Evolutionary conservation across 2,329 filamentous ascomycete species (phyloP), one percentile per base, ranked within the genome.

Genomic region (Triangularia setosa): DNA sequence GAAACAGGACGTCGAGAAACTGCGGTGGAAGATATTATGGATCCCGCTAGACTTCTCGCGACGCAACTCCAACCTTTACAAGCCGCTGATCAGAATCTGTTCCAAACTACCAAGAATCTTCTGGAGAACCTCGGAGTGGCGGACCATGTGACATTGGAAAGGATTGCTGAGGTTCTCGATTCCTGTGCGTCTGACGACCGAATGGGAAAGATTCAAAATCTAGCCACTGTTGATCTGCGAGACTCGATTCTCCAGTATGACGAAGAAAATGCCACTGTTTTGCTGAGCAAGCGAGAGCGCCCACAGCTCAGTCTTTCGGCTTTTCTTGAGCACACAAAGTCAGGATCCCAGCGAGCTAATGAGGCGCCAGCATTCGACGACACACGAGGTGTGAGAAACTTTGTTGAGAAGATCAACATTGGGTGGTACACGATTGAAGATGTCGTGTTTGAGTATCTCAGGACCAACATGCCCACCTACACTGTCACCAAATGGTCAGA

Each of bases 251-350:
- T 77, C 0, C 75, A 78, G 3, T 86, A 84, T 67, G 80, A 79
- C 52, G 82, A 85, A 62, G 82, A 84, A n/a, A 78, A 78, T 6
- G 83, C 83, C 0, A 81, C 79, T 65, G 77, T 84, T 4, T 72
- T 87, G 11, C 73, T 86, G 12, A 81, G 77, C 66, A 86, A 85
- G 67, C 82, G 82, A 62, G 82, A 84, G 55, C 76, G 79, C 23
- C 78, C 81, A 0, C 79, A 80, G 11, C 75, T 85, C 28, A 84
- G 84, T 8, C 77, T 87, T 16, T 85, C 83, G 0, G 86, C 85
- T 3, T 89, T 89, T 68, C 78, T 89, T 3, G 87, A 89, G 68
- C 85, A 89, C 69, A 83, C 85, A 1, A 88, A 87, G 68, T 78
- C 83, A 0, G 80, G 81, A 3, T 80, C 83, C 0, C 81, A 85